Conservation (phyloP, 176 grass and related monocot species). For the Musa acuminata region DNA sequence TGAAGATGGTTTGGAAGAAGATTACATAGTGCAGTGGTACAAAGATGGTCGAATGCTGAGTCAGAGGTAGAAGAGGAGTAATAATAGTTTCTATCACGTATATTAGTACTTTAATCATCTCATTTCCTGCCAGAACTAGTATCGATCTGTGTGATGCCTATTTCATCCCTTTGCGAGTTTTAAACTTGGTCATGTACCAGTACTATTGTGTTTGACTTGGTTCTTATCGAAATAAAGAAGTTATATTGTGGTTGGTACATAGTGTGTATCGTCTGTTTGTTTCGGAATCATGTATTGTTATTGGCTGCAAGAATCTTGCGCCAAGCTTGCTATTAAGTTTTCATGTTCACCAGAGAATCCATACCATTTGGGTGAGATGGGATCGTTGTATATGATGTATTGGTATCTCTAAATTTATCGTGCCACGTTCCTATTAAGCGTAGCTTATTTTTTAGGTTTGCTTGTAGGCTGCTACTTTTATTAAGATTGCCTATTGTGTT, state of each 20-base stretch:
- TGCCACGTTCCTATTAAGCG: no score
- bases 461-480: no score
- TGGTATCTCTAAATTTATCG: no score
- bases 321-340: background rate
- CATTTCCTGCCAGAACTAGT: no score
- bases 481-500: no score
- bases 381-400: no score
- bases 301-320: background rate
- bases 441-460: no score
- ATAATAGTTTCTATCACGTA: background rate
- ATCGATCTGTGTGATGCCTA: background rate
- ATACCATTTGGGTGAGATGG: no score
- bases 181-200: background rate
- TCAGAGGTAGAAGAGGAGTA: slow-evolving; percentile 52
- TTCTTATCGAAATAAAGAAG: background rate
- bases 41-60: slow-evolving; percentile 39
- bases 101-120: no score
- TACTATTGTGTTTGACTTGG: background rate
- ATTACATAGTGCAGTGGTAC: slow-evolving; percentile 55
- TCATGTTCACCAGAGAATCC: no score
- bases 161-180: background rate
- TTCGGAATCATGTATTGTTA: background rate
- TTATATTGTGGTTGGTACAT: background rate
- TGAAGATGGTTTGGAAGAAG: slow-evolving; percentile 56
- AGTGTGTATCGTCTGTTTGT: background rate